These are phyloP conservation scores for Dunaliella primolecta DNA, from an alignment of 139 green algal genomes.

Conservation along the genomic window DNA sequence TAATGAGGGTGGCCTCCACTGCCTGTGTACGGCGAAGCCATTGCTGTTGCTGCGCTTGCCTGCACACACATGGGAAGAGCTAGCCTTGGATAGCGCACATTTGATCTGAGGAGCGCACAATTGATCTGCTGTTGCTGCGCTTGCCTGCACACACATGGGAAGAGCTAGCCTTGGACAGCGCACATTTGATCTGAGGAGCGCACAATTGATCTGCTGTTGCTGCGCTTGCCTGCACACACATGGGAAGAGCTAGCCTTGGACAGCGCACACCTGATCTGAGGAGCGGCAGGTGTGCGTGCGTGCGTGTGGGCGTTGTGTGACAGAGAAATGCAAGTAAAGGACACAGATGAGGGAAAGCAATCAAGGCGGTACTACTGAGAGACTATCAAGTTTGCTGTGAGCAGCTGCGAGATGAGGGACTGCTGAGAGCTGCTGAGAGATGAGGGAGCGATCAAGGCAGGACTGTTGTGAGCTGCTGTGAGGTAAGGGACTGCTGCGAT, in stretches of 20 bases:
- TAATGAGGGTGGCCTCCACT: not conserved
- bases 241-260: not conserved
- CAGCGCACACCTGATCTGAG: not conserved
- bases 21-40: not conserved
- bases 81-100: not conserved
- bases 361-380: too few relatives aligned
- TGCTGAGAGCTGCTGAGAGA: too few relatives aligned
- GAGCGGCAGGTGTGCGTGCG: not conserved
- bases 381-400: too few relatives aligned
- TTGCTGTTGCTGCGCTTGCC: constrained; percentile 1
- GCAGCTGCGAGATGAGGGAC: too few relatives aligned
- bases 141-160: not conserved
- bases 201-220: not conserved
- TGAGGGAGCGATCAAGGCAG: too few relatives aligned
- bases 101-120: not conserved
- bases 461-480: too few relatives aligned
- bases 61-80: not conserved
- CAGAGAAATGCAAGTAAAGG: too few relatives aligned
- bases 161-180: not conserved
- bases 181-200: not conserved
- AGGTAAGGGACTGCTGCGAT: too few relatives aligned
- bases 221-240: constrained; percentile 2
- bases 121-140: not conserved
- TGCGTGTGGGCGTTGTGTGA: not conserved
- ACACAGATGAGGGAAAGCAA: too few relatives aligned